Base-by-base conservation (phyloP, 306 rosid species). In the Argentina anserina region DNA sequence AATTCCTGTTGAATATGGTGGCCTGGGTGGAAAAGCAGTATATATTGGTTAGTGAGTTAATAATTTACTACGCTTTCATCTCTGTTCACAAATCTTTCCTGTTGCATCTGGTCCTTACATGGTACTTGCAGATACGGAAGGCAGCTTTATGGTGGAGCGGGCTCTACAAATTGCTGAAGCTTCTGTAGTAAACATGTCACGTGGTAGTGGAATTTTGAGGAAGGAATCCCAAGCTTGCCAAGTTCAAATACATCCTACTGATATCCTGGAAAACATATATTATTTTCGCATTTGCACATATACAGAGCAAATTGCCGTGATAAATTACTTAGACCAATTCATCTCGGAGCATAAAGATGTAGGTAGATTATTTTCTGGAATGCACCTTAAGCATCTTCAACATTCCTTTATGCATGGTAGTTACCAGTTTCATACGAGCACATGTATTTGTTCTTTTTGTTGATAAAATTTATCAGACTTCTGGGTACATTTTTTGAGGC, bases 131-230 rank as follows among this genome's bases (percentile, higher is more conserved):
- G 99, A 94, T 83, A 94, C 96, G 1, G 96, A 94, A 70, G 97
- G 99, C 71, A 94, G 97, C 87, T 94, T 94, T 75, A 89, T 94
- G 98, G 90, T 91, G 62, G 99, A 94, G 70, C 90, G 99, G 23
- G 96, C 87, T 65, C 59, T 83, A 18, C 97, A 94, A 84, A 87
- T 94, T 78, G 97, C 97, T 46, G 89, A 91, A 86, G 99, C 97
- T 63, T 94, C 91, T 68, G 72, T 89, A 39, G 84, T 89, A 73
- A 94, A 91, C 78, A 74, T 89, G 91, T 76, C 87, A 41, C 83
- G 87, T 73, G 83, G 83, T 52, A 56, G 82, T 62, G 88, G 71
- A 74, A 85, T 71, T 73, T 68, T 83, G 71, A 77, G 41, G 81
- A 91, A 80, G 86, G 80, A 85, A 81, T 69, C 69, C 67, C 85